phyloP scores from a whole-genome alignment of 2,329 filamentous ascomycete genomes.

The Samsoniella hepiali region DNA sequence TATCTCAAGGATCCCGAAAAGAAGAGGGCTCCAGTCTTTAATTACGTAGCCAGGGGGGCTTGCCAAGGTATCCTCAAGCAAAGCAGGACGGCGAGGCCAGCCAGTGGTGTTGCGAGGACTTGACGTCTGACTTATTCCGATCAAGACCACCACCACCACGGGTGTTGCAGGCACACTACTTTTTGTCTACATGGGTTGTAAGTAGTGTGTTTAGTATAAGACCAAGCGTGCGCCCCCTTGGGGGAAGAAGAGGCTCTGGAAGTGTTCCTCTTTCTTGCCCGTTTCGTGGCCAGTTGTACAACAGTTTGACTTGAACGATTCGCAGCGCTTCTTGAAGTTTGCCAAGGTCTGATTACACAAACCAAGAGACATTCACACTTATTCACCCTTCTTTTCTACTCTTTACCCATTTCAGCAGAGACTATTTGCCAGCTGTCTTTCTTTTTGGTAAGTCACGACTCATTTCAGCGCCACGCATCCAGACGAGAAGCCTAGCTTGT shows the following conservation, averaged over 20 bases:
- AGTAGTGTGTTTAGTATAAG: slow-evolving; percentile 11
- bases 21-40: neutral
- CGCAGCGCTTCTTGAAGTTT: neutral
- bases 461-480: neutral
- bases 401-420: neutral
- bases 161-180: neutral
- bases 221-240: slow-evolving; percentile 3
- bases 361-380: neutral
- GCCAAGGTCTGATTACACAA: too few relatives aligned
- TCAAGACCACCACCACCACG: slow-evolving; percentile 1
- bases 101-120: neutral
- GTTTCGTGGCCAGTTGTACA: neutral
- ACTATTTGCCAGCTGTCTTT: neutral
- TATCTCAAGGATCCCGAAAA: neutral
- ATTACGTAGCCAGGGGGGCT: slow-evolving; percentile 9
- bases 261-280: neutral
- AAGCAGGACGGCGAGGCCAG: neutral
- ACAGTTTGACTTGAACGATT: neutral
- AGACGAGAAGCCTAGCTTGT: neutral
- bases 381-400: neutral
- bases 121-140: neutral
- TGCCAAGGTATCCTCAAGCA: neutral
- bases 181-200: neutral
- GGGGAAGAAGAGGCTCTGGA: neutral
- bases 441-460: slow-evolving; percentile 2